phyloP scores from a whole-genome alignment of 2,329 filamentous ascomycete species.

The Pseudocercospora fijiensis region DNA sequence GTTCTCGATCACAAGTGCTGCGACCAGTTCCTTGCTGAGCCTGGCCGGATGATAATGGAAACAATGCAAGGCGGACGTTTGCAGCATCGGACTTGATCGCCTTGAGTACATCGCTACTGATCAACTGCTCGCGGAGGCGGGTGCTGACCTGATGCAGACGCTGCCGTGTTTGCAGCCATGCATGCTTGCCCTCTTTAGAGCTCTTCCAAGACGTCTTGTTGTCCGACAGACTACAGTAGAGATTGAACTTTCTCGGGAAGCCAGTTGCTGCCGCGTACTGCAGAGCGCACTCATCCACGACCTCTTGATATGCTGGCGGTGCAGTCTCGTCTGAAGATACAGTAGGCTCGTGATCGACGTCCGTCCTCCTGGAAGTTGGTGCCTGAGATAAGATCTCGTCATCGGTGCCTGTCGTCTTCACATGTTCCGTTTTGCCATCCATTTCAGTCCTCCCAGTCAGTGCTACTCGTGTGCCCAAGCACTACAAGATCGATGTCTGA shows the following conservation, averaged over 20 bases:
- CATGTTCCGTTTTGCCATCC: background rate
- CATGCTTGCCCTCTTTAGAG: background rate
- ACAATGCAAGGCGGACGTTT: background rate
- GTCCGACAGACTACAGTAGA: too few species aligned
- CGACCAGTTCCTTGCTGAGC: background rate
- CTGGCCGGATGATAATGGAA: background rate
- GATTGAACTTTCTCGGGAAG: constrained; percentile 13
- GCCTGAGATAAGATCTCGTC: constrained; percentile 14
- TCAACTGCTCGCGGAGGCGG: background rate
- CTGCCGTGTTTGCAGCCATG: background rate
- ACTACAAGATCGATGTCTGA: background rate
- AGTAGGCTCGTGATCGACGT: constrained; percentile 15
- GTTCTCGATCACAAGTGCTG: background rate
- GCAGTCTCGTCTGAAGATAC: constrained; percentile 5
- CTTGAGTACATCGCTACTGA: background rate
- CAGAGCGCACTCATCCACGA: constrained; percentile 5
- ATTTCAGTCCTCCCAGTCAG: background rate
- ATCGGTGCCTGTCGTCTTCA: constrained; percentile 1
- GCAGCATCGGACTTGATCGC: background rate
- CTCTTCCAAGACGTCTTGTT: constrained; percentile 12
- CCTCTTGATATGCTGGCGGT: constrained; percentile 22
- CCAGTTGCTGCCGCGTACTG: background rate
- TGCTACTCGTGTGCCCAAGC: background rate
- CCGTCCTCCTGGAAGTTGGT: constrained; percentile 3
- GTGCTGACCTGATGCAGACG: background rate